A percentile compares a stretch with the other conserved stretches of the same genome.
These are phyloP conservation scores for Leccinum obscurum DNA, from an alignment of 768 basidiomycete genomes.

Conservation along the genomic window DNA sequence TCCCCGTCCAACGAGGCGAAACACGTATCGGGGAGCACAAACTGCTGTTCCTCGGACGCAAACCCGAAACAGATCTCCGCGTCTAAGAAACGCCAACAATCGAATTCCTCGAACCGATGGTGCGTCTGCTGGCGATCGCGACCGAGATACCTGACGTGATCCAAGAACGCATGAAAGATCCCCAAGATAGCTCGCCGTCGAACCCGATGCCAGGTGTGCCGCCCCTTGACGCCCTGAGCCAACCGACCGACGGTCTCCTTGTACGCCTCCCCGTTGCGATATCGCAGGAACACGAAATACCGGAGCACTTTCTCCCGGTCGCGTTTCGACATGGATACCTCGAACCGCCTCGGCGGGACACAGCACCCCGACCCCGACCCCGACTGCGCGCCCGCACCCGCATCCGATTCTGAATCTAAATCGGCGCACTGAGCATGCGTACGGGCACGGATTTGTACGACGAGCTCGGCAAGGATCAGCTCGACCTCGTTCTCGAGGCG, in stretches of 20 bases:
- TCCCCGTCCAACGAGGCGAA: constrained; percentile 55
- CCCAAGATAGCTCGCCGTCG: constrained; percentile 30
- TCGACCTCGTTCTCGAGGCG: constrained; percentile 47
- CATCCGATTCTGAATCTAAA: neutral
- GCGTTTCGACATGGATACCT: constrained; percentile 23
- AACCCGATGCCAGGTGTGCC: constrained; percentile 29
- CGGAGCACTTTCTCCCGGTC: constrained; percentile 42
- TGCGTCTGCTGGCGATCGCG: neutral
- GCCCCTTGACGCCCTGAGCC: constrained; percentile 24
- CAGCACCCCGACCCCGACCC: neutral
- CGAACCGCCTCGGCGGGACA: constrained; percentile 15
- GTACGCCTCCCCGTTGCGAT: constrained; percentile 54
- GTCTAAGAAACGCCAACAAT: constrained; percentile 49
- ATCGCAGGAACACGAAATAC: constrained; percentile 58
- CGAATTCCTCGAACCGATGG: constrained; percentile 25
- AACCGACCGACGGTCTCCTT: constrained; percentile 35
- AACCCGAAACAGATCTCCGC: constrained; percentile 57
- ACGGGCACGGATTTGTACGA: constrained; percentile 33
- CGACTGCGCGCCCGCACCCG: neutral
- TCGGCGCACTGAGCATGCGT: neutral
- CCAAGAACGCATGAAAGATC: constrained; percentile 31
- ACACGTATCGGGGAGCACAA: constrained; percentile 52
- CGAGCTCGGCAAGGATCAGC: constrained; percentile 37
- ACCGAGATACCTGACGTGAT: neutral
- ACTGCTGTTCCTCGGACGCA: constrained; percentile 55